Conservation (phyloP, 768 basidiomycete species). For the Lanmaoa rubissima region DNA sequence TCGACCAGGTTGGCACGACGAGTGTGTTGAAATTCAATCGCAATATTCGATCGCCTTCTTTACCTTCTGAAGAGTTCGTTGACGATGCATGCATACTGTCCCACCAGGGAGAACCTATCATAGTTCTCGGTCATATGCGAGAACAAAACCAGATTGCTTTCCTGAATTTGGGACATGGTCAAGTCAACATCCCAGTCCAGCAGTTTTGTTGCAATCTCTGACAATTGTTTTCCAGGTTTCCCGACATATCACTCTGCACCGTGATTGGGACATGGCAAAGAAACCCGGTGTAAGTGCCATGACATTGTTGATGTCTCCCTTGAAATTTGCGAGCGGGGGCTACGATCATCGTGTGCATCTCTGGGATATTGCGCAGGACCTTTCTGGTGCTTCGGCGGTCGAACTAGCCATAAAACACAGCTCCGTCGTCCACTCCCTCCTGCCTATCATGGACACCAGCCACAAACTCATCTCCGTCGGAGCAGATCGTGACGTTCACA, state of each 20-base stretch:
- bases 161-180: conserved; percentile 13
- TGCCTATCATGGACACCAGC: conserved; percentile 44
- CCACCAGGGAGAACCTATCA: conserved; percentile 21
- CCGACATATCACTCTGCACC: conserved; percentile 13
- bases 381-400: conserved; percentile 30
- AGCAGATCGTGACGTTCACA: conserved; percentile 44
- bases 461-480: conserved; percentile 47
- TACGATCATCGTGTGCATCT: conserved; percentile 48
- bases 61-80: conserved; percentile 31
- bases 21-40: conserved; percentile 14
- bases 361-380: conserved; percentile 41
- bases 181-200: conserved; percentile 21
- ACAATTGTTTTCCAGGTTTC: conserved; percentile 8
- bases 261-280: conserved; percentile 36
- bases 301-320: conserved; percentile 39
- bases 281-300: conserved; percentile 44
- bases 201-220: background rate
- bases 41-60: conserved; percentile 21
- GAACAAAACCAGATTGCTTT: conserved; percentile 35
- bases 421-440: conserved; percentile 42
- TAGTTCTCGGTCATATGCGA: conserved; percentile 41
- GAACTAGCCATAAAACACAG: conserved; percentile 42
- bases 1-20: conserved; percentile 31
- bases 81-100: conserved; percentile 44
- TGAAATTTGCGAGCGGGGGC: conserved; percentile 48